Conservation (phyloP, 805 yeast species). For the Maudiozyma bulderi region DNA sequence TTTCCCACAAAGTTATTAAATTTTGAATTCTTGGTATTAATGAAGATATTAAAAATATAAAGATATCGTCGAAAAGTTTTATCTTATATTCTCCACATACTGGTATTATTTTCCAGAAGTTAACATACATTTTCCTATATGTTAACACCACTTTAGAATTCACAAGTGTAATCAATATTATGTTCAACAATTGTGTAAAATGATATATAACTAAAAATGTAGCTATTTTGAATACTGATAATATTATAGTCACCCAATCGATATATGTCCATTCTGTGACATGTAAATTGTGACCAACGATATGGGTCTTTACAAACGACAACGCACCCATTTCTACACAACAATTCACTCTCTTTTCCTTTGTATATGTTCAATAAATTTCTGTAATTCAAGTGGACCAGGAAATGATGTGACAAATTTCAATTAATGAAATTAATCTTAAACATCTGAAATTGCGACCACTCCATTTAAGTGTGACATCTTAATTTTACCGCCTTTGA, state of each 20-base stretch:
- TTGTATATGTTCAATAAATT: too few species aligned
- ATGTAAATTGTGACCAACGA: constrained; percentile 14
- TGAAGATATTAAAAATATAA: background rate
- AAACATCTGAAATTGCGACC: too few species aligned
- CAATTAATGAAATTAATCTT: too few species aligned
- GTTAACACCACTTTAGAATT: background rate
- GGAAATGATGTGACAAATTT: too few species aligned
- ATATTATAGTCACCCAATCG: constrained; percentile 7
- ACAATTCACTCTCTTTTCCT: too few species aligned
- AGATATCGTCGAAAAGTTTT: background rate
- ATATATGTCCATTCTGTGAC: constrained; percentile 6
- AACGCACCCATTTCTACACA: constrained; percentile 4
- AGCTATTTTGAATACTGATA: background rate
- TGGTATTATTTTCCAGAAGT: constrained; percentile 13
- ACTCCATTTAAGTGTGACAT: too few species aligned
- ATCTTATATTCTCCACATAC: constrained; percentile 11
- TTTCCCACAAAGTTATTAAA: constrained; percentile 6
- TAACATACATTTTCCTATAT: constrained; percentile 2
- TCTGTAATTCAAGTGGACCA: too few species aligned
- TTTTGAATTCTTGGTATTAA: constrained; percentile 9
- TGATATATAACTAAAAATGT: background rate
- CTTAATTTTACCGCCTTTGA: too few species aligned
- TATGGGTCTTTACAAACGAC: constrained; percentile 15
- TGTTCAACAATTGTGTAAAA: background rate
- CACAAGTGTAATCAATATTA: background rate